Evolutionary conservation across 257 asterid genomes (phyloP), one percentile per base, ranked within the genome.

Genomic region (Lithospermum erythrorhizon): DNA sequence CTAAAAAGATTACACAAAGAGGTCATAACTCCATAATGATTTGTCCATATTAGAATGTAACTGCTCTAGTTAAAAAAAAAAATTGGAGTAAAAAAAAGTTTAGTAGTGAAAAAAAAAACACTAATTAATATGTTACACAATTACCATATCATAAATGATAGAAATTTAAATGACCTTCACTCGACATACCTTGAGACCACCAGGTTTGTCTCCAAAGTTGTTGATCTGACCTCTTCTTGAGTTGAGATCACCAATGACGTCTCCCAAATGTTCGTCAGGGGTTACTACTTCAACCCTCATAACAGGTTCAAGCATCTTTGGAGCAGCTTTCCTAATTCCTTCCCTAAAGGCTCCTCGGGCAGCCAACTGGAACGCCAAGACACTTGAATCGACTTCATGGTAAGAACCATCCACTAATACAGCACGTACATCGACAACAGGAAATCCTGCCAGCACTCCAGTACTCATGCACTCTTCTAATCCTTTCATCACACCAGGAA

Each of bases 401-500:
- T 93, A 93, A 19, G 96, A 81, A 27, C 99, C 99, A 24, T 93
- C 99, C 4, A 89, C 95, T 68, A 93, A 72, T 14, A 89, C 96
- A 19, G 97, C 97, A 21, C 95, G 95, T 6, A 89, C 87, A 79
- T 89, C 99, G 15, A 93, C 99, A 30, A 93, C 95, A 11, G 99
- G 97, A 70, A 71, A 93, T 53, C 97, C 96, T 13, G 97, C 99
- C 65, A 93, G 74, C 30, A 93, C 96, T 16, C 99, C 99, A 17
- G 77, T 93, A 48, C 79, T 22, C 99, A 93, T 89, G 82, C 97
- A 82, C 68, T 93, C 99, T 73, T 93, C 99, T 65, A 89, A 73
- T 59, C 99, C 99, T 78, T 93, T 89, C 87, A 89, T 84, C 67
- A 93, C 99, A 62, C 99, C 96, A 2, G 99, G 99, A 32, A 89